A percentile compares a stretch with the other conserved stretches of the same genome.
Evolutionary conservation across 805 yeast genomes (phyloP).

Genomic region (Candida coquimbonensis): DNA sequence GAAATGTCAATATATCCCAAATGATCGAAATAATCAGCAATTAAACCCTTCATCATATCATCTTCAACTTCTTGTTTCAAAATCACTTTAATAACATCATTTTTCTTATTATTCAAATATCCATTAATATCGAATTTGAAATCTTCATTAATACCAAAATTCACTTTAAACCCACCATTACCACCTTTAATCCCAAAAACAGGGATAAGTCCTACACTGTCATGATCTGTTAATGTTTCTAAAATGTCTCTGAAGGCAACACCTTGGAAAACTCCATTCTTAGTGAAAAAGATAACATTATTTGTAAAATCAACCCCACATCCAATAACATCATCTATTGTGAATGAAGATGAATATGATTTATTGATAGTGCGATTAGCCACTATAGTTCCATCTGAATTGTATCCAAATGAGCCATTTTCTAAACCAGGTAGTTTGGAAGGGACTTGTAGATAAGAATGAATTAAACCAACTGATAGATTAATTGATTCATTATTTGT

Average conservation of each 20-base stretch:
- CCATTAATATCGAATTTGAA: conserved; percentile 56
- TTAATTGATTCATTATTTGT: conserved; percentile 26
- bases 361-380: conserved; percentile 33
- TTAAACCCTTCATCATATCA: conserved; percentile 25
- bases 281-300: conserved; percentile 64
- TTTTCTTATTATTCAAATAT: conserved; percentile 42
- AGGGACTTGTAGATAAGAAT: conserved; percentile 20
- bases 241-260: conserved; percentile 42
- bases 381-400: conserved; percentile 42
- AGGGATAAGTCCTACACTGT: conserved; percentile 37
- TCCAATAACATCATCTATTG: conserved; percentile 63
- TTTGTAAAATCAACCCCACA: conserved; percentile 72
- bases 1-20: conserved; percentile 52
- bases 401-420: conserved; percentile 42
- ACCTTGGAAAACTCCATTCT: conserved; percentile 66
- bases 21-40: conserved; percentile 47
- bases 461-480: conserved; percentile 35
- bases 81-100: conserved; percentile 25
- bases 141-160: conserved; percentile 40
- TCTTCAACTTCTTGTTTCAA: conserved; percentile 8
- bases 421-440: conserved; percentile 43
- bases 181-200: conserved; percentile 33
- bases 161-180: conserved; percentile 23
- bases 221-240: conserved; percentile 11
- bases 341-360: conserved; percentile 39